Conservation (phyloP, 805 yeast species). For the Candida bentonensis region DNA sequence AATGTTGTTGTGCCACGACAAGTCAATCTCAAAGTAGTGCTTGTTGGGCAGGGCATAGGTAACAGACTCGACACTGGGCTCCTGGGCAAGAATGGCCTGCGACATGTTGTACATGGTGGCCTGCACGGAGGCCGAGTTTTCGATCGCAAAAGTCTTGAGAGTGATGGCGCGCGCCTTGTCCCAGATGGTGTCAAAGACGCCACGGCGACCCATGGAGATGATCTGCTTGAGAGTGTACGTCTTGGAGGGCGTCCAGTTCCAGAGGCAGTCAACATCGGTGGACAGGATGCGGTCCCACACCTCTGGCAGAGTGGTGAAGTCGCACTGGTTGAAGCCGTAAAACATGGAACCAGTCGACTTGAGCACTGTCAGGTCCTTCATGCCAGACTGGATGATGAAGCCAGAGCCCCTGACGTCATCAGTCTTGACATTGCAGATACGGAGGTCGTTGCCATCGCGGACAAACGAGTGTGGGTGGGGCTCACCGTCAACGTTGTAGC, state of each 20-base stretch:
- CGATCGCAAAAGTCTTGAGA: slow-evolving; percentile 64
- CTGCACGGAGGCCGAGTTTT: slow-evolving; percentile 88
- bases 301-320: slow-evolving; percentile 76
- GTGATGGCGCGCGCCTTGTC: slow-evolving; percentile 53
- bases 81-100: slow-evolving; percentile 47
- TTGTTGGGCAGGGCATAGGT: slow-evolving; percentile 77
- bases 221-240: slow-evolving; percentile 28
- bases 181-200: slow-evolving; percentile 53
- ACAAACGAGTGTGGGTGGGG: slow-evolving; percentile 72
- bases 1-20: slow-evolving; percentile 70
- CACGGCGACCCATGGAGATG: slow-evolving; percentile 37
- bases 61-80: slow-evolving; percentile 47
- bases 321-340: slow-evolving; percentile 74
- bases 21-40: slow-evolving; percentile 72
- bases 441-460: slow-evolving; percentile 73
- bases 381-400: slow-evolving; percentile 47
- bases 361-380: slow-evolving; percentile 69
- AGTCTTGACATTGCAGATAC: slow-evolving; percentile 30
- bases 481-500: slow-evolving; percentile 59
- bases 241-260: slow-evolving; percentile 39
- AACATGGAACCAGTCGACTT: slow-evolving; percentile 91
- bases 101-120: slow-evolving; percentile 95
- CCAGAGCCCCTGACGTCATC: slow-evolving; percentile 23
- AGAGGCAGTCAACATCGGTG: slow-evolving; percentile 65
- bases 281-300: slow-evolving; percentile 76